Conservation (phyloP, 1,284 basidiomycete species). For the Megacollybia platyphylla region DNA sequence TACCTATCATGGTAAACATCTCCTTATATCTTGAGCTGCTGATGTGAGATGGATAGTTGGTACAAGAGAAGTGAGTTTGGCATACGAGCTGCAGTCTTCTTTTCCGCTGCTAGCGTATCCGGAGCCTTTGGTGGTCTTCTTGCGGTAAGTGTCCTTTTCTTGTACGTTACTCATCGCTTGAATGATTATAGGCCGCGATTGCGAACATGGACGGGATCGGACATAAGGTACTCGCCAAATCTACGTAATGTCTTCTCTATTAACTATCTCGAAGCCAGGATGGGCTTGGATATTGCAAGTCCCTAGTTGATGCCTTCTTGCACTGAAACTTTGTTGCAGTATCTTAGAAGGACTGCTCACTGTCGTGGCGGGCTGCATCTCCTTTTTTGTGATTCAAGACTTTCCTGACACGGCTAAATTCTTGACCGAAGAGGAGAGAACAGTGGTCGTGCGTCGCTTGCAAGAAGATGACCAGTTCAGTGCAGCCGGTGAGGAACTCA, state of each 20-base stretch:
- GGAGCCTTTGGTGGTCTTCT: slow-evolving; percentile 62
- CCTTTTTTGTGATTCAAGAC: slow-evolving; percentile 71
- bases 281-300: slow-evolving; percentile 63
- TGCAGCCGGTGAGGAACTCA: slow-evolving; percentile 55
- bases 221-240: slow-evolving; percentile 14
- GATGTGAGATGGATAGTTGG: slow-evolving; percentile 26
- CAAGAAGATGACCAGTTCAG: slow-evolving; percentile 64
- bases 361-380: slow-evolving; percentile 47
- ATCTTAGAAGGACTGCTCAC: slow-evolving; percentile 57
- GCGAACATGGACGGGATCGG: slow-evolving; percentile 57
- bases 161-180: neutral
- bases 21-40: neutral
- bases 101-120: slow-evolving; percentile 61
- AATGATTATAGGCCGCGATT: slow-evolving; percentile 38
- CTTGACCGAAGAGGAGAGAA: slow-evolving; percentile 56
- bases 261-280: slow-evolving; percentile 24
- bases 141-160: slow-evolving; percentile 28
- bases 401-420: slow-evolving; percentile 75
- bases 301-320: slow-evolving; percentile 16
- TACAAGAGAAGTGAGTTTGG: slow-evolving; percentile 64
- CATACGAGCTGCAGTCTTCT: slow-evolving; percentile 54
- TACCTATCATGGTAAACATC: slow-evolving; percentile 48
- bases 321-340: slow-evolving; percentile 4
- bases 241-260: no score
- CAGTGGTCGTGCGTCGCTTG: slow-evolving; percentile 51